Conservation (phyloP, 2,329 filamentous ascomycete genomes). For the Conoideocrella luteorostrata region DNA sequence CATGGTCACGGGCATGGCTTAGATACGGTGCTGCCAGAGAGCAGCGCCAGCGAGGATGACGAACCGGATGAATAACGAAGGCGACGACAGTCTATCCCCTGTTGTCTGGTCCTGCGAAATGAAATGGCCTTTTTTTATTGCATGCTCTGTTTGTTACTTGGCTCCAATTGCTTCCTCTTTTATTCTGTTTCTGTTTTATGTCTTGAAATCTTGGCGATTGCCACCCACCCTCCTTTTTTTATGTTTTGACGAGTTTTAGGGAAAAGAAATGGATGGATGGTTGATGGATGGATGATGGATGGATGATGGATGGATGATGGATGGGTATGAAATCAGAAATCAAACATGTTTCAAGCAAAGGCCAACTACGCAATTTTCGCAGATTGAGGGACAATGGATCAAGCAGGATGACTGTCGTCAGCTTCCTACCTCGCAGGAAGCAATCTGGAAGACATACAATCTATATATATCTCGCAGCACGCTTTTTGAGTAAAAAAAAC, state of each 20-base stretch:
- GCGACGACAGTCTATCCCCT: constrained; percentile 61
- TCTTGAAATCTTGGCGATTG: too few species aligned
- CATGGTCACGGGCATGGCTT: constrained; percentile 21
- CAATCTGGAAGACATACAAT: constrained; percentile 10
- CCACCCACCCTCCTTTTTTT: too few species aligned
- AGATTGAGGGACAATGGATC: constrained; percentile 54
- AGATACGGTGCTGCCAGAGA: constrained; percentile 33
- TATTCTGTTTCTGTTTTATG: too few species aligned
- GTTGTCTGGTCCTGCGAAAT: constrained; percentile 53
- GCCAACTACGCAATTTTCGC: constrained; percentile 20
- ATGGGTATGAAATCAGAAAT: too few species aligned
- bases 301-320: too few species aligned
- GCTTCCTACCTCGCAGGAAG: constrained; percentile 33
- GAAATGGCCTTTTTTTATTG: constrained; percentile 4
- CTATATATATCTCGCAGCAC: background rate
- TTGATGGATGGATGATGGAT: too few species aligned
- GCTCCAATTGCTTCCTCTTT: background rate
- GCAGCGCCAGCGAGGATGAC: constrained; percentile 55
- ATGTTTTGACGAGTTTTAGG: too few species aligned
- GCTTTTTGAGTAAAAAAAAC: constrained; percentile 4
- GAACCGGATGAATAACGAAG: constrained; percentile 57
- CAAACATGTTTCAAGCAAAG: too few species aligned
- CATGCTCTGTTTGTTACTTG: background rate
- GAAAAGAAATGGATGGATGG: too few species aligned
- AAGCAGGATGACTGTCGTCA: constrained; percentile 57